Percentiles rank a stretch among this genome's conserved stretches.
Conservation (phyloP, 805 yeast genomes). For the Cyberlindnera suaveolens region DNA sequence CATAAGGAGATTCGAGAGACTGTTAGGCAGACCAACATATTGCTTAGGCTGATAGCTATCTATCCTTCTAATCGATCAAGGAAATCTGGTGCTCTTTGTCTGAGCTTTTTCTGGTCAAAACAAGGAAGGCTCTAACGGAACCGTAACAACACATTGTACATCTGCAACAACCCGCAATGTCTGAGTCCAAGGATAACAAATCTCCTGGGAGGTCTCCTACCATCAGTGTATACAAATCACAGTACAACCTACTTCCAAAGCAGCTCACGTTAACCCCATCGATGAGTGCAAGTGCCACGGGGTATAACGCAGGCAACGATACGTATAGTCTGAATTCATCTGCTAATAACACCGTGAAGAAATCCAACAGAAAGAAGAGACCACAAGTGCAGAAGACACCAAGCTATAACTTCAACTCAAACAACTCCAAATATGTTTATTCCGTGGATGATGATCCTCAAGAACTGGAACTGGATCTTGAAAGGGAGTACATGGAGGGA, state of each 20-base stretch:
- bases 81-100: too few species aligned
- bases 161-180: too few species aligned
- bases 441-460: conserved; percentile 80
- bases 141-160: too few species aligned
- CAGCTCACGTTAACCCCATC: conserved; percentile 3
- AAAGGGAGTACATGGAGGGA: conserved; percentile 63
- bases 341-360: conserved; percentile 7
- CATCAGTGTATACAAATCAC: not conserved
- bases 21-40: too few species aligned
- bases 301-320: conserved; percentile 4
- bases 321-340: conserved; percentile 13
- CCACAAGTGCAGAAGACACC: conserved; percentile 18
- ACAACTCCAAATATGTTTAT: conserved; percentile 36
- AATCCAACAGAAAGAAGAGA: conserved; percentile 15
- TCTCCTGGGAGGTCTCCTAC: not conserved
- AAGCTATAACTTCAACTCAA: conserved; percentile 12
- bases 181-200: too few species aligned
- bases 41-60: too few species aligned
- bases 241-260: conserved; percentile 2
- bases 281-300: not conserved
- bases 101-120: too few species aligned
- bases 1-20: too few species aligned
- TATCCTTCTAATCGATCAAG: too few species aligned
- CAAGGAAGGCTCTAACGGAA: too few species aligned
- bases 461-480: conserved; percentile 58